Evolutionary conservation across 352 stramenopile species (phyloP).

Genomic region (Pythium sukuiense): DNA sequence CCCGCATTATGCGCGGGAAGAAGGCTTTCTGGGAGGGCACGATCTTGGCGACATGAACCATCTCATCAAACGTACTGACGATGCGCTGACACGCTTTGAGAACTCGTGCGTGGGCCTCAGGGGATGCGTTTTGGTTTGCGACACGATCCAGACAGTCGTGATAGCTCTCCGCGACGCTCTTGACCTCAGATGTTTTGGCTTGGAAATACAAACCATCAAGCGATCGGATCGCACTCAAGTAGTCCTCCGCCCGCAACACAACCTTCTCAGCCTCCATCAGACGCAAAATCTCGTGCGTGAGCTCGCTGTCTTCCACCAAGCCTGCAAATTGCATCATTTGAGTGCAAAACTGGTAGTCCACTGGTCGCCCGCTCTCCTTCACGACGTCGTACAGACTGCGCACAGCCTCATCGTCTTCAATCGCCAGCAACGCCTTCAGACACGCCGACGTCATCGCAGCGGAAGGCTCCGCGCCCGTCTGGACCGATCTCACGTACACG

Average conservation of each 20-base stretch:
- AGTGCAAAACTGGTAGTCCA: neutral
- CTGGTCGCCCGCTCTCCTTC: neutral
- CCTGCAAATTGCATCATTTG: neutral
- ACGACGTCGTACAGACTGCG: neutral
- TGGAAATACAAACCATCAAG: neutral
- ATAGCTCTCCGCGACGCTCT: neutral
- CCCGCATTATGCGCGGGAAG: conserved; percentile 51
- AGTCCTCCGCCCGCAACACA: neutral
- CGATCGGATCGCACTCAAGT: neutral
- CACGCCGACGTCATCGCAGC: neutral
- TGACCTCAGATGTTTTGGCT: neutral
- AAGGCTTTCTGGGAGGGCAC: neutral
- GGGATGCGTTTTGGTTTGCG: neutral
- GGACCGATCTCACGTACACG: neutral
- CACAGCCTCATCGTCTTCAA: neutral
- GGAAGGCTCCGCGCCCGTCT: neutral
- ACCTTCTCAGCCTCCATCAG: neutral
- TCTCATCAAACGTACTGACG: neutral
- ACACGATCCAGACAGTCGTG: neutral
- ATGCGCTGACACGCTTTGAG: neutral
- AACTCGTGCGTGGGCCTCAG: neutral
- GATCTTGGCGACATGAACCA: neutral
- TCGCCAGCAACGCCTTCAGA: neutral
- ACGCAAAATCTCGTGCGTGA: neutral
- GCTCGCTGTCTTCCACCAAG: neutral